Percentiles rank a stretch among this genome's conserved stretches.
phyloP scores from a whole-genome alignment of 208 protist genomes.

The Crithidia mellificae region DNA sequence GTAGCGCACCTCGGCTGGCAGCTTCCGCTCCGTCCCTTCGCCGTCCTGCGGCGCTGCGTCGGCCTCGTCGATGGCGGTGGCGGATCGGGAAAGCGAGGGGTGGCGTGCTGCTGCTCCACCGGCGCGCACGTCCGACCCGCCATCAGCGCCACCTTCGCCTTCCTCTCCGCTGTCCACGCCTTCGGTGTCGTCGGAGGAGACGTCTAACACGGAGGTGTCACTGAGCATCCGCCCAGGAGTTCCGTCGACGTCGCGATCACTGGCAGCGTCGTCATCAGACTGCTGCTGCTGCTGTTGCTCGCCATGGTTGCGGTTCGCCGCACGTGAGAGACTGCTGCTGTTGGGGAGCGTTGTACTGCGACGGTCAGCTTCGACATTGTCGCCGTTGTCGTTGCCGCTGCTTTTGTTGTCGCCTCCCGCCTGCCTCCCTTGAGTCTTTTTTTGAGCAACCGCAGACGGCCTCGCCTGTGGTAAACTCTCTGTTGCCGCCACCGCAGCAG shows the following conservation, averaged over 20 bases:
- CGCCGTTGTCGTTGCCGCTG: not conserved
- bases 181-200: slow-evolving; percentile 24
- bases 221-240: not conserved
- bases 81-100: too few relatives aligned
- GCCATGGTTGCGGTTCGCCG: not conserved
- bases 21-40: not conserved
- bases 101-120: not conserved
- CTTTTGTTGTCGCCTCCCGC: not conserved
- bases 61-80: too few relatives aligned
- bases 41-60: not conserved
- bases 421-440: not conserved
- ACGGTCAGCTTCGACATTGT: not conserved
- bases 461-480: not conserved
- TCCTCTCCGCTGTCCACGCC: slow-evolving; percentile 15
- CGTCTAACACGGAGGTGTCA: slow-evolving; percentile 1
- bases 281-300: not conserved
- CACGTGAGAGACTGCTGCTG: not conserved
- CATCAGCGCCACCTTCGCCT: not conserved
- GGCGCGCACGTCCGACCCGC: not conserved
- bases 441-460: too few relatives aligned
- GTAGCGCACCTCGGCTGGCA: slow-evolving; percentile 14
- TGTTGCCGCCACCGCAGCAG: too few relatives aligned
- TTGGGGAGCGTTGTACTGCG: not conserved
- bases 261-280: slow-evolving; percentile 6
- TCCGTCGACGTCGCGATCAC: not conserved